These are phyloP conservation scores for Oxalis stricta DNA, from an alignment of 441 rosid species.

Conservation along the genomic window DNA sequence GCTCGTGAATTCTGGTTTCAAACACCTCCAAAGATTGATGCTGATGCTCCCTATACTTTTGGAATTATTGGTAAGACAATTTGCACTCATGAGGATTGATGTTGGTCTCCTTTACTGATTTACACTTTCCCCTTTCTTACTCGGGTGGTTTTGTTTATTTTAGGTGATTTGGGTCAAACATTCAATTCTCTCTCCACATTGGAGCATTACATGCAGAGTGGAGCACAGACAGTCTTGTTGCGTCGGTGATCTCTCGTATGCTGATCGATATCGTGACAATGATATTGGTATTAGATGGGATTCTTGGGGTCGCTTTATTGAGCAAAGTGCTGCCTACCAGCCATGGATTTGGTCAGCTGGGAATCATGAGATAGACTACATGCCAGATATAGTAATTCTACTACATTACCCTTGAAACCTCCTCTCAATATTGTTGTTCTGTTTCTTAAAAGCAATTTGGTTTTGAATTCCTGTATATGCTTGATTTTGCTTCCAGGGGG, in stretches of 20 bases:
- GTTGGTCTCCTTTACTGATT: no score
- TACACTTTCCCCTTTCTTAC: no score
- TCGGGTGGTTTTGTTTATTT: conserved; percentile 2
- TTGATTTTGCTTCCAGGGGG: conserved; percentile 22
- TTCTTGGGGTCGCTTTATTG: conserved; percentile 47
- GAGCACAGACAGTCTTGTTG: conserved; percentile 38
- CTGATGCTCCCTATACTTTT: conserved; percentile 37
- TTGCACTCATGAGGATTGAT: no score
- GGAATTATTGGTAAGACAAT: conserved; percentile 38
- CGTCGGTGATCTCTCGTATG: conserved; percentile 55
- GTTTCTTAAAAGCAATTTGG: background rate
- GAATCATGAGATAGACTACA: conserved; percentile 55
- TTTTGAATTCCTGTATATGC: background rate
- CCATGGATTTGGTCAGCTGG: conserved; percentile 59
- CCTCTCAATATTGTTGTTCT: background rate
- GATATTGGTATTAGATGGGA: conserved; percentile 49
- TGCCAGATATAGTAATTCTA: conserved; percentile 40
- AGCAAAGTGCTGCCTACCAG: conserved; percentile 44
- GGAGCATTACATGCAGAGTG: conserved; percentile 39
- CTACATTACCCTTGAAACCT: background rate
- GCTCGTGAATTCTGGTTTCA: conserved; percentile 47
- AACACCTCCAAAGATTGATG: conserved; percentile 34
- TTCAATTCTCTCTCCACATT: conserved; percentile 46
- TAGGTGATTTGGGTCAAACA: conserved; percentile 63
- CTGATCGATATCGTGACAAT: conserved; percentile 40